phyloP scores from a whole-genome alignment of 805 yeast species.

The Saturnispora ahearnii region DNA sequence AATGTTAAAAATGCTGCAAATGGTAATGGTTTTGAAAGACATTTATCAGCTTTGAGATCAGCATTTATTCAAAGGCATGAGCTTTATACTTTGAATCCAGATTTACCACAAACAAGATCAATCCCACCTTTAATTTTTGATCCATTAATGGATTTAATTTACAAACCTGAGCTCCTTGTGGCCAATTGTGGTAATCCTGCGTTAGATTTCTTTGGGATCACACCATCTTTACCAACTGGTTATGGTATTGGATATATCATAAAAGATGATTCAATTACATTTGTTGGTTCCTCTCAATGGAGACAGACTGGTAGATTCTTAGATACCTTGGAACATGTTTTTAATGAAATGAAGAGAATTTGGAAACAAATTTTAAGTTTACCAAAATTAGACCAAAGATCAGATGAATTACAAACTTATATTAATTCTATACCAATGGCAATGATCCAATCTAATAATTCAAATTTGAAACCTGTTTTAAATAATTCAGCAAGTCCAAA shows the following conservation, averaged over 20 bases:
- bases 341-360: constrained; percentile 35
- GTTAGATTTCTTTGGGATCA: constrained; percentile 47
- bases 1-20: constrained; percentile 43
- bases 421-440: constrained; percentile 28
- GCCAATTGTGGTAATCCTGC: constrained; percentile 59
- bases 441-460: constrained; percentile 24
- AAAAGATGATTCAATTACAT: constrained; percentile 41
- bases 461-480: constrained; percentile 10
- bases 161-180: constrained; percentile 30
- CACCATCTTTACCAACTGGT: constrained; percentile 50
- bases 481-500: not conserved
- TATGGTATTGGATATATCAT: constrained; percentile 50
- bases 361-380: constrained; percentile 23
- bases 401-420: constrained; percentile 20
- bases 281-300: constrained; percentile 51
- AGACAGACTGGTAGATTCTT: constrained; percentile 50
- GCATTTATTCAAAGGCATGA: constrained; percentile 41
- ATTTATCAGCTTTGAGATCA: constrained; percentile 54
- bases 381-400: constrained; percentile 12
- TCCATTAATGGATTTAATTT: constrained; percentile 26
- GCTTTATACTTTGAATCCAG: constrained; percentile 38
- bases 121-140: constrained; percentile 41
- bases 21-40: constrained; percentile 68
- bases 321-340: constrained; percentile 42
- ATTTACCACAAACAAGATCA: constrained; percentile 27